These are phyloP conservation scores for Diaporthe vexans DNA, from an alignment of 2,329 filamentous ascomycete genomes.

Conservation along the genomic window DNA sequence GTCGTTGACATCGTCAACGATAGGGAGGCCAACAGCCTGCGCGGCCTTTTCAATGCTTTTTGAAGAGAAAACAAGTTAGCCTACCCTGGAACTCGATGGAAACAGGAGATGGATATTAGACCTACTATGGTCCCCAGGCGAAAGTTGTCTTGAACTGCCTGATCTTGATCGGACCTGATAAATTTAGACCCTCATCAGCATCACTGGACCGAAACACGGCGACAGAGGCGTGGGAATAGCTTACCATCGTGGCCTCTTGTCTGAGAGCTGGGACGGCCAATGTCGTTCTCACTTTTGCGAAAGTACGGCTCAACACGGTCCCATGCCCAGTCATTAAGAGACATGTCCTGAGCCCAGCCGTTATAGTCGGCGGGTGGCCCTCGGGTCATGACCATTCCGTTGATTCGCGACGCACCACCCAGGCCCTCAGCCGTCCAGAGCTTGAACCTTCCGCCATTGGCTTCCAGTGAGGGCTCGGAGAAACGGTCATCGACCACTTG, in stretches of 20 bases:
- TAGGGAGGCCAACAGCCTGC: background rate
- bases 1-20: background rate
- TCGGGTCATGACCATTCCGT: slow-evolving; percentile 51
- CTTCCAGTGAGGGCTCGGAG: slow-evolving; percentile 47
- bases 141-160: background rate
- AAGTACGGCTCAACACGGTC: slow-evolving; percentile 52
- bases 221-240: no score
- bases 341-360: slow-evolving; percentile 48
- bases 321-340: slow-evolving; percentile 50
- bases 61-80: no score
- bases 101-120: background rate
- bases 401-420: slow-evolving; percentile 52
- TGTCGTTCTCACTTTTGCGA: slow-evolving; percentile 47
- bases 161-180: background rate
- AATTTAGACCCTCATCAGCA: no score
- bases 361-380: slow-evolving; percentile 49
- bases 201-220: no score
- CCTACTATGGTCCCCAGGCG: background rate
- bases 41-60: background rate
- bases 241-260: slow-evolving; percentile 48
- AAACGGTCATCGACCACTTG: slow-evolving; percentile 46
- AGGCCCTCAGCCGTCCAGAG: slow-evolving; percentile 49
- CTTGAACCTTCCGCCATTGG: slow-evolving; percentile 41
- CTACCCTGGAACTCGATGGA: no score
- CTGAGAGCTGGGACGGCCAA: slow-evolving; percentile 30